Conservation (phyloP, 495 filamentous ascomycete genomes). For the Penicillium goetzii region DNA sequence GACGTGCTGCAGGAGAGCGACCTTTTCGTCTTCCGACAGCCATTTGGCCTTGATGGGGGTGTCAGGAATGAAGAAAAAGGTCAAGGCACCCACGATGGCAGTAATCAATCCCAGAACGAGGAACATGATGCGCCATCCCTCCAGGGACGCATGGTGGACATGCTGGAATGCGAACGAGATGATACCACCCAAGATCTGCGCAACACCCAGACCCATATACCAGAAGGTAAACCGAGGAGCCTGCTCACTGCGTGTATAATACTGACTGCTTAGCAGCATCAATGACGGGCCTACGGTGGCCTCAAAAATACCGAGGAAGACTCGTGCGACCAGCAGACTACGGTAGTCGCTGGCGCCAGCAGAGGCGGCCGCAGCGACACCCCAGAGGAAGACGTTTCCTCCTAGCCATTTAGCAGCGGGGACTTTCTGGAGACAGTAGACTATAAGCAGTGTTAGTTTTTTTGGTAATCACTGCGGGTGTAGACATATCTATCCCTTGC, state of each 20-base stretch:
- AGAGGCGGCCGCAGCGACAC: slow-evolving; percentile 36
- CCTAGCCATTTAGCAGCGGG: slow-evolving; percentile 59
- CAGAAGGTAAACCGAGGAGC: slow-evolving; percentile 63
- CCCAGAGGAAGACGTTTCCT: slow-evolving; percentile 55
- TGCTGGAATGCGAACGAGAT: slow-evolving; percentile 60
- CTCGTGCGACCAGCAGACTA: slow-evolving; percentile 39
- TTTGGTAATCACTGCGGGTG: no score
- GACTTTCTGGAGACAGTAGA: slow-evolving; percentile 46
- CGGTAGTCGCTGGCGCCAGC: slow-evolving; percentile 27
- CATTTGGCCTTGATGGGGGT: slow-evolving; percentile 61
- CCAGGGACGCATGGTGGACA: slow-evolving; percentile 35
- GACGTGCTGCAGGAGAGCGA: slow-evolving; percentile 42
- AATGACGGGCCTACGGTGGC: slow-evolving; percentile 63
- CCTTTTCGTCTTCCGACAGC: slow-evolving; percentile 57
- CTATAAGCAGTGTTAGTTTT: slow-evolving; percentile 3
- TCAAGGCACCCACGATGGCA: slow-evolving; percentile 51
- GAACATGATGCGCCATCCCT: slow-evolving; percentile 69
- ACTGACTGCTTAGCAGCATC: slow-evolving; percentile 53
- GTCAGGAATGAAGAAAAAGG: slow-evolving; percentile 62
- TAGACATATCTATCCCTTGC: background rate
- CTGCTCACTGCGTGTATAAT: slow-evolving; percentile 67
- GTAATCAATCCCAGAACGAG: slow-evolving; percentile 64
- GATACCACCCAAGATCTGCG: slow-evolving; percentile 63
- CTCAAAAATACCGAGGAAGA: slow-evolving; percentile 70
- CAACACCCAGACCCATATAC: slow-evolving; percentile 65